Evolutionary conservation across 257 asterid species (phyloP), one percentile per base, ranked within the genome.

Genomic region (Nicotiana attenuata): DNA sequence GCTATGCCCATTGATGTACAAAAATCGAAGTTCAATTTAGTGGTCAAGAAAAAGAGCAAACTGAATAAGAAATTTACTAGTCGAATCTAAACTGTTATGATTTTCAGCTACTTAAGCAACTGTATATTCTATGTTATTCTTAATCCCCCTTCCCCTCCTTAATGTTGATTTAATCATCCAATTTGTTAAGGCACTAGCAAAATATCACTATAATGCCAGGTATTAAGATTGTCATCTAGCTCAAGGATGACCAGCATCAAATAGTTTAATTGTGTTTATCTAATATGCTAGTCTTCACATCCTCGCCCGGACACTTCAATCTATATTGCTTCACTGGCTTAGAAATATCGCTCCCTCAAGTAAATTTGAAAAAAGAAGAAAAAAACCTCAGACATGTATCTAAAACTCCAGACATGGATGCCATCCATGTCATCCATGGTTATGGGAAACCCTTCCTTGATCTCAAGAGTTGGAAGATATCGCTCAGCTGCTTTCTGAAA

Each of bases 351-450:
- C 59, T 13, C 78, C 22, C 35, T 47, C 79, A 47, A 73, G 79
- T 73, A 73, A 73, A 47, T 22, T 73, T 73, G 24, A n/a, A 47
- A 73, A 7, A 7, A 3, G 2, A 6, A 7, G 0, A 45, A 80
- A 13, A 26, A 0, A 33, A 38, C 15, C 29, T 55, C 81, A 28
- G 15, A 89, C 92, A 89, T 84, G 84, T 87, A 89, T 80, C 84
- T 86, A 83, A 89, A 88, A 24, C 71, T 65, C 92, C 92, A 89
- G 7, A 66, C 87, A 67, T 89, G 92, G 10, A 64, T 82, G 13
- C 92, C 92, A 26, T 89, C 92, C 87, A 89, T 85, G 81, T 89
- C 92, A 81, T 80, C 83, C 90, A 89, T 89, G 35, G 69, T 85
- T 20, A 89, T 80, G 68, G 47, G 66, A 38, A 89, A 67, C 55